Conservation (phyloP, 2,329 filamentous ascomycete genomes). For the Fusarium devonianum region DNA sequence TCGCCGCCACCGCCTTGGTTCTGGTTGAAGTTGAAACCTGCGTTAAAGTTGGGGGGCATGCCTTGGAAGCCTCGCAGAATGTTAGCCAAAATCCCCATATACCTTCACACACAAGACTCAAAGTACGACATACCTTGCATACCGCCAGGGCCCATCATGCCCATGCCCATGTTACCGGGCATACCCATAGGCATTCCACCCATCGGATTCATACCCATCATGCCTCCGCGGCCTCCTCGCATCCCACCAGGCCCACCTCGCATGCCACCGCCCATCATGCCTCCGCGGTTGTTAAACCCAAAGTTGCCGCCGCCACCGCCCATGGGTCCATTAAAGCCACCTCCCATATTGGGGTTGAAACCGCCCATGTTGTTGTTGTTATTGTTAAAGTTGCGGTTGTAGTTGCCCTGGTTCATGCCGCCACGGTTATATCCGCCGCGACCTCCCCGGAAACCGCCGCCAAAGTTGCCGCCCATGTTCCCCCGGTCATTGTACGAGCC, state of each 20-base stretch:
- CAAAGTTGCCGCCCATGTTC: conserved; percentile 55
- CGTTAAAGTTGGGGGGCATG: conserved; percentile 75
- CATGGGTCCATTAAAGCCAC: conserved; percentile 59
- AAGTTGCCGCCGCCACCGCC: conserved; percentile 57
- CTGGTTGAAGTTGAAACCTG: conserved; percentile 69
- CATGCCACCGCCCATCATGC: conserved; percentile 56
- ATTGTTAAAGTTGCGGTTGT: conserved; percentile 54
- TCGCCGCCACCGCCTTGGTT: conserved; percentile 58
- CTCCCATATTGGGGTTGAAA: conserved; percentile 55
- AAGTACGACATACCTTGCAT: conserved; percentile 46
- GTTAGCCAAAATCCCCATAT: conserved; percentile 30
- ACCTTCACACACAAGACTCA: not conserved
- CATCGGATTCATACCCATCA: conserved; percentile 59
- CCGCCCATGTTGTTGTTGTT: conserved; percentile 53
- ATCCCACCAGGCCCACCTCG: conserved; percentile 59
- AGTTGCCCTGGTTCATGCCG: conserved; percentile 57
- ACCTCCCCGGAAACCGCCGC: conserved; percentile 61
- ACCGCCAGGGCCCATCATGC: conserved; percentile 59
- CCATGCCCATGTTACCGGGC: conserved; percentile 65
- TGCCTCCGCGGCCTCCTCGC: conserved; percentile 57
- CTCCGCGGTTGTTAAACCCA: conserved; percentile 58
- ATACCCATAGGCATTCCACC: conserved; percentile 62
- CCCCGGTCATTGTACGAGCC: conserved; percentile 58
- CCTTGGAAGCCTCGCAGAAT: conserved; percentile 66
- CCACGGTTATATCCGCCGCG: conserved; percentile 55